Evolutionary conservation across 1,139 yeast species (phyloP), one percentile per base, ranked within the genome.

Genomic region (Geotrichum siamense): DNA sequence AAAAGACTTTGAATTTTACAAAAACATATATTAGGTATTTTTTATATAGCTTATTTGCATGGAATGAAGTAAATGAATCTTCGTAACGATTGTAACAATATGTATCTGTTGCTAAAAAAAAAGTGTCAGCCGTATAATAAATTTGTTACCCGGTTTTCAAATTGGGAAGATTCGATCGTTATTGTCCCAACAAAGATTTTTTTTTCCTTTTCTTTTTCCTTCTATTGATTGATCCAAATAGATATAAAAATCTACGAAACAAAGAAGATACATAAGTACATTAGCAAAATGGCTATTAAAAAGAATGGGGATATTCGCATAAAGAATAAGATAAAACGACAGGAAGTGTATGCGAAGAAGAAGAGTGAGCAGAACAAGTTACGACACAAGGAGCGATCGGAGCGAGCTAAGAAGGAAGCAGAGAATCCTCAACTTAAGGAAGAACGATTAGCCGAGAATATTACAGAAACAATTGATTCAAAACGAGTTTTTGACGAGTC

Each of bases 401-500:
- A 77, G 46, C 74, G 96, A 58, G 93, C 93, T 33, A 82, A 81
- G 60, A 93, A 79, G 55, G 97, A 87, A 64, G 70, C 80, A 45
- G 76, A 71, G 29, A 83, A 89, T 60, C 96, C 96, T 0, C 85
- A 79, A 54, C 66, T 85, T 49, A 82, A 77, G 59, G 87, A 78
- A 48, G 81, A 86, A 60, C 78, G 98, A 62, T 69, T 89, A 40
- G 77, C 79, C 3, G 78, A 73, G 45, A 87, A 89, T 61, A 78
- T 85, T 1, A 93, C 98, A 1, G 82, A 78, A 22, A 93, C 98
- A 5, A 79, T 89, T 44, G 98, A 91, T 56, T 74, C 79, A 48
- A 86, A 85, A 70, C 72, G 98, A 60, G 93, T 82, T 0, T 91
- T 65, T 54, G 98, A 91, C 64, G 97, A 91, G 63, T 85, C 96